phyloP scores from a whole-genome alignment of 2,329 filamentous ascomycete genomes.

The Paecilomyces niveus region DNA sequence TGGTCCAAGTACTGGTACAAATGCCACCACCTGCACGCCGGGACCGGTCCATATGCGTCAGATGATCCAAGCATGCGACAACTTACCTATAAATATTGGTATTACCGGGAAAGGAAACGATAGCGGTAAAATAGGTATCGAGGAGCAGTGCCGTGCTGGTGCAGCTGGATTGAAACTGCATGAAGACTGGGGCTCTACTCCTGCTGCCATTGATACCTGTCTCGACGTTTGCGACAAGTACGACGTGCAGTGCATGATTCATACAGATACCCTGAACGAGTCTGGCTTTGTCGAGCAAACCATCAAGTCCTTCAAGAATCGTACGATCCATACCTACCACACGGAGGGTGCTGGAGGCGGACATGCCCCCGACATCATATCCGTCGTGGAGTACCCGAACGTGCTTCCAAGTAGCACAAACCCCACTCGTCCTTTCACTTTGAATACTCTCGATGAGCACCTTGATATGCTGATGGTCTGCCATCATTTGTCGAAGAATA shows the following conservation, averaged over 20 bases:
- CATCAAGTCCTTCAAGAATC: conserved; percentile 72
- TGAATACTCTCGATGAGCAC: conserved; percentile 91
- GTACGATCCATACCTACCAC: conserved; percentile 94
- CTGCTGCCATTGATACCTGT: conserved; percentile 84
- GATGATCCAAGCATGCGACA: conserved; percentile 84
- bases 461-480: conserved; percentile 98
- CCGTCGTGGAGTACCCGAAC: conserved; percentile 79
- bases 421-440: conserved; percentile 82
- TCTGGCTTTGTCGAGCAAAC: conserved; percentile 95
- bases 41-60: conserved; percentile 73
- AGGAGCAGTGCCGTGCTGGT: conserved; percentile 74
- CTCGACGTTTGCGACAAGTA: conserved; percentile 79
- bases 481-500: conserved; percentile 86
- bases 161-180: conserved; percentile 89
- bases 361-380: conserved; percentile 93
- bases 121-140: conserved; percentile 59
- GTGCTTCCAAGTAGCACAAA: conserved; percentile 89
- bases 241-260: conserved; percentile 88
- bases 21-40: conserved; percentile 89
- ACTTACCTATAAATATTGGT: conserved; percentile 75
- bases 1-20: conserved; percentile 85
- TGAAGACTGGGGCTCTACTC: conserved; percentile 92
- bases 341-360: conserved; percentile 93
- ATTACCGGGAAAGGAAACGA: conserved; percentile 95
- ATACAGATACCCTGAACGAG: conserved; percentile 94